Evolutionary conservation across 2,329 filamentous ascomycete species (phyloP), one percentile per base, ranked within the genome.

Genomic region (Fusarium domesticum): DNA sequence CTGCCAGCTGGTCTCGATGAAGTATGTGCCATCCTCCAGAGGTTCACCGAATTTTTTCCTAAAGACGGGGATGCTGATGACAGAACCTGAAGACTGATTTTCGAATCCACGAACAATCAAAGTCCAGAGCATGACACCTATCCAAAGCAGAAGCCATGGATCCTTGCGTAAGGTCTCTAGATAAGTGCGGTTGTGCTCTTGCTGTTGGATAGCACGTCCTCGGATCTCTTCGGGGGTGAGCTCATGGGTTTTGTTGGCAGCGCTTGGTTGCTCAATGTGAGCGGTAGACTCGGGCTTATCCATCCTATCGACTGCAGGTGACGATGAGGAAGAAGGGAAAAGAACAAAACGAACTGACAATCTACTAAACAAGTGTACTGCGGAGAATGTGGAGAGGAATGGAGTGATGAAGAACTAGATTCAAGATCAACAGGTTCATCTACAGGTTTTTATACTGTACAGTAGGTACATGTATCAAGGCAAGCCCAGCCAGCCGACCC

Each of bases 51-150:
- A 59, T 4, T 28, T 35, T 28, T 43, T 32, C 16, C 48, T 57
- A 42, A 60, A 60, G n/a, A 45, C 36, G 2, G 49, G 47, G 18
- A 51, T 51, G 33, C 49, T 50, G 20, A 50, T 43, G 8, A 51
- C 43, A 1, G 34, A 35, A 4, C 60, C 55, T 1, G 60, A 60
- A 0, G 60, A 51, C 18, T 56, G 54, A 36, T 45, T 56, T 35
- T 62, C 60, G 37, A 62, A 62, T 2, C 60, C 60, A 5, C 60
- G 59, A 2, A 62, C 58, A 15, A 61, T 58, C 7, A 62, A 37
- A 1, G 60, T 62, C 60, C 58, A 62, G 5, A 63, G 56, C 60
- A 63, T 63, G 4, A 62, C 57, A 2, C 53, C 59, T 2, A 60
- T 59, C 61, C 59, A 63, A 20, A 63, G 51, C 1, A 63, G 46